Conservation (phyloP, 805 yeast species). For the Myxozyma neglecta region DNA sequence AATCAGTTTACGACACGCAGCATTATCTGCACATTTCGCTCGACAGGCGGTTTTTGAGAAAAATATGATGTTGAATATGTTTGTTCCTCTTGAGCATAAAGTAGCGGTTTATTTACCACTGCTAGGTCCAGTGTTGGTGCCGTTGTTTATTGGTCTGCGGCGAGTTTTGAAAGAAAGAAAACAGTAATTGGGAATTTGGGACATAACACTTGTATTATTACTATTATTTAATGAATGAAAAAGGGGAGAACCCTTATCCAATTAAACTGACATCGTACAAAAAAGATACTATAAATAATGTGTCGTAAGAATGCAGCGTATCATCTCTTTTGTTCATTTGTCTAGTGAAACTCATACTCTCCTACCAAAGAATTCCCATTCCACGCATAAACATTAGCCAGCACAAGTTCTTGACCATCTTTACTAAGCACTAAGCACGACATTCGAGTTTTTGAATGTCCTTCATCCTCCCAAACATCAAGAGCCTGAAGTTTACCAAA, state of each 20-base stretch:
- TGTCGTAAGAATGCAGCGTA: not conserved
- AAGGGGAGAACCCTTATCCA: not conserved
- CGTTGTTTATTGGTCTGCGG: slow-evolving; percentile 44
- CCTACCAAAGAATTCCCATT: slow-evolving; percentile 25
- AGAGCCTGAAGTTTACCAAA: not conserved
- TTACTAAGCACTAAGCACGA: slow-evolving; percentile 4
- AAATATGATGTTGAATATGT: slow-evolving; percentile 92
- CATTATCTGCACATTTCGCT: slow-evolving; percentile 60
- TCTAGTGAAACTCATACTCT: slow-evolving; percentile 16
- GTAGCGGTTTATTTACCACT: slow-evolving; percentile 91
- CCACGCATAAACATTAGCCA: slow-evolving; percentile 18
- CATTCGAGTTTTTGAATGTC: slow-evolving; percentile 10
- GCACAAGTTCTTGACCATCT: not conserved
- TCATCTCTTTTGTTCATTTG: not conserved
- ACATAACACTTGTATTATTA: not conserved
- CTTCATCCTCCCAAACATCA: slow-evolving; percentile 26
- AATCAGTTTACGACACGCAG: slow-evolving; percentile 37
- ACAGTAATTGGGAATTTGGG: not conserved
- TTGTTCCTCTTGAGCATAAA: slow-evolving; percentile 93
- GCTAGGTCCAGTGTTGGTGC: slow-evolving; percentile 79
- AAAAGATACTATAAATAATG: not conserved
- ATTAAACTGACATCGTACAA: not conserved
- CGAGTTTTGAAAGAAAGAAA: slow-evolving; percentile 36
- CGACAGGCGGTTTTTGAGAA: slow-evolving; percentile 85
- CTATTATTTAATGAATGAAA: not conserved